A percentile compares a stretch with the other conserved stretches of the same genome.
Conservation (phyloP, 768 basidiomycete genomes). For the Collybia mongolica region DNA sequence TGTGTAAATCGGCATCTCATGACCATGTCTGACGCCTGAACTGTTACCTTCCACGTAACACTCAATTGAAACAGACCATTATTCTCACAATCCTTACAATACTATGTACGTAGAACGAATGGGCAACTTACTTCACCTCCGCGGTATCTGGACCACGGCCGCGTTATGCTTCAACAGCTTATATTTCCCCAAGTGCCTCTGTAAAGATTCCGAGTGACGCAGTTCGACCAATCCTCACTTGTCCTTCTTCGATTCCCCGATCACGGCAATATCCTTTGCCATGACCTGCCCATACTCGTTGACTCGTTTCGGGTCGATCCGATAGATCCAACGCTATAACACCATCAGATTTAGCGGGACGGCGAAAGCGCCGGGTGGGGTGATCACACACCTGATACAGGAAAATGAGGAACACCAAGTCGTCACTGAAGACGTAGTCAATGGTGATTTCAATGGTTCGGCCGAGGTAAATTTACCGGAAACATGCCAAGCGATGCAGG, state of each 20-base stretch:
- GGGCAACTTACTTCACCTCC: conserved; percentile 20
- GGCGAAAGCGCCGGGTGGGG: neutral
- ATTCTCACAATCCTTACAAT: conserved; percentile 15
- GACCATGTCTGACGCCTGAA: conserved; percentile 12
- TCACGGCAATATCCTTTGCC: conserved; percentile 40
- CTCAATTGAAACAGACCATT: conserved; percentile 9
- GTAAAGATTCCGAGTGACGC: neutral
- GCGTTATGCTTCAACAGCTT: neutral
- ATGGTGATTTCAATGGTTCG: conserved; percentile 15
- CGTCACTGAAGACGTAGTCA: conserved; percentile 51
- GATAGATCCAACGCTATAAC: conserved; percentile 91
- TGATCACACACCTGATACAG: conserved; percentile 77
- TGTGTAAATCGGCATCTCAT: neutral
- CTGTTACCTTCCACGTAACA: conserved; percentile 5
- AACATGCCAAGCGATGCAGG: conserved; percentile 87
- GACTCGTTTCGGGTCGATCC: conserved; percentile 88
- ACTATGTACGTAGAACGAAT: conserved; percentile 6
- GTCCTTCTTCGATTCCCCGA: conserved; percentile 59
- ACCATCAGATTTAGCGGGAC: conserved; percentile 18
- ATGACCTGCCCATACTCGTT: conserved; percentile 96
- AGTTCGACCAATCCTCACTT: conserved; percentile 27
- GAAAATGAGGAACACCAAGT: conserved; percentile 89
- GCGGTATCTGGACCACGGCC: conserved; percentile 13
- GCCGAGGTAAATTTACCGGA: conserved; percentile 43
- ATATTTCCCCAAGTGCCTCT: neutral